Evolutionary conservation across 805 yeast species (phyloP).

Genomic region (Lipomyces starkeyi): DNA sequence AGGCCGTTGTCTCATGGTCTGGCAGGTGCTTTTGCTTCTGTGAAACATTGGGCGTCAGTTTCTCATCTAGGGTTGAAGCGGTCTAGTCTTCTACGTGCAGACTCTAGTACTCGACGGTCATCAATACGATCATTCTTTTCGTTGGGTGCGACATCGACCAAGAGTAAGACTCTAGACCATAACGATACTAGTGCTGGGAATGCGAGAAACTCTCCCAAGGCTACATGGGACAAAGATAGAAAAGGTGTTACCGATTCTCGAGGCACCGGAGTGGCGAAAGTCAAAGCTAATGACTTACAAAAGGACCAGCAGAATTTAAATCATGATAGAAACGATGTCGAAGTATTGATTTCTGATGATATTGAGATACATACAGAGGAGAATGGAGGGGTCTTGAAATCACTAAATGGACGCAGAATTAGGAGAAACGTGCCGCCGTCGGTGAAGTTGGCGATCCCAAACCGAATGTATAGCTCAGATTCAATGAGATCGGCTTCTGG

Average conservation of each 20-base stretch:
- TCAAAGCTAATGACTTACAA: not conserved
- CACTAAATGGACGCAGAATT: not conserved
- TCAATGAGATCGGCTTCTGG: slow-evolving; percentile 25
- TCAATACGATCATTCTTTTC: not conserved
- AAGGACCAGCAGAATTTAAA: not conserved
- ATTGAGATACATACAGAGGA: not conserved
- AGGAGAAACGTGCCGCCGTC: not conserved
- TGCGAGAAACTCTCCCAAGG: not conserved
- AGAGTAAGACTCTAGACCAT: not conserved
- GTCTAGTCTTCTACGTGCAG: not conserved
- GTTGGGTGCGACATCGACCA: not conserved
- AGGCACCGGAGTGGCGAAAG: not conserved
- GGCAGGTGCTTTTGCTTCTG: slow-evolving; percentile 6
- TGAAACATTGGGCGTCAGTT: slow-evolving; percentile 18
- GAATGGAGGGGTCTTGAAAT: not conserved
- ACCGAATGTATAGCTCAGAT: slow-evolving; percentile 23
- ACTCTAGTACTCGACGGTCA: not conserved
- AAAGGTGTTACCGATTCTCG: not conserved
- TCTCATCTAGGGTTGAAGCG: not conserved
- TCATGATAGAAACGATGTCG: not conserved
- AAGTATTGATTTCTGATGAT: not conserved
- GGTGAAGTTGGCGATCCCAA: not conserved
- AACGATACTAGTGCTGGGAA: not conserved
- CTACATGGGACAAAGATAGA: not conserved
- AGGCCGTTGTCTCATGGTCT: not conserved